A percentile compares a stretch with the other conserved stretches of the same genome.
Evolutionary conservation across 495 filamentous ascomycete species (phyloP).

Genomic region (Penicillium canescens): DNA sequence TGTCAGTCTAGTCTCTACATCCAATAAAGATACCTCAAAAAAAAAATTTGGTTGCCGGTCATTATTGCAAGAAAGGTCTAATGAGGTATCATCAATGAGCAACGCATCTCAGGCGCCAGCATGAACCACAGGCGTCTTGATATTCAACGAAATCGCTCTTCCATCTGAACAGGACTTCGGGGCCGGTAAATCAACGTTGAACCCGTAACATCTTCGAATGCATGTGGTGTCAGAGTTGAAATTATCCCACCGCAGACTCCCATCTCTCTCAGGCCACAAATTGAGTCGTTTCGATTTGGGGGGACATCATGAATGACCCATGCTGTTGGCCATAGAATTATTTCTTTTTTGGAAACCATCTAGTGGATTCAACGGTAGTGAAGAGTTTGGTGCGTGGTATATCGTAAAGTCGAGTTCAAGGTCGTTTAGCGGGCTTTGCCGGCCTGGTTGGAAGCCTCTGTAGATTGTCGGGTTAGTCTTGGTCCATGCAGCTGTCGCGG

Average conservation of each 20-base stretch:
- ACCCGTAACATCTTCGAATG: neutral
- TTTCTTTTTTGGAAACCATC: conserved; percentile 22
- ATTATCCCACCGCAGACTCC: neutral
- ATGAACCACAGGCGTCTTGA: neutral
- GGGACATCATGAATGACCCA: conserved; percentile 1
- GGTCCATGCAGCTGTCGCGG: neutral
- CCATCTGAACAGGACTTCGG: neutral
- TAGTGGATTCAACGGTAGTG: conserved; percentile 19
- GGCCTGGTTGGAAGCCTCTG: conserved; percentile 56
- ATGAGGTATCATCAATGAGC: conserved; percentile 10
- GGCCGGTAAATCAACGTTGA: neutral
- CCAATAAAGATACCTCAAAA: neutral
- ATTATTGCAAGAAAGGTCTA: conserved; percentile 9
- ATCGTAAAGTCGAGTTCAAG: conserved; percentile 7
- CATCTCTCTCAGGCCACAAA: neutral
- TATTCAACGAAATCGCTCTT: conserved; percentile 1
- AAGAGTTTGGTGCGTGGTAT: conserved; percentile 14
- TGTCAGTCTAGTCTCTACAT: neutral
- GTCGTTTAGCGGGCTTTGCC: conserved; percentile 45
- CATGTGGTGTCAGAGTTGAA: neutral
- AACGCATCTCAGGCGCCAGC: conserved; percentile 1
- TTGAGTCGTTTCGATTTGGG: neutral
- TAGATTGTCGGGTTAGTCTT: conserved; percentile 13
- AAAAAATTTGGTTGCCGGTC: conserved; percentile 2
- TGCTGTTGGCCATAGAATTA: neutral